phyloP scores from a whole-genome alignment of 352 stramenopile species.

The Globisporangium spinosum region DNA sequence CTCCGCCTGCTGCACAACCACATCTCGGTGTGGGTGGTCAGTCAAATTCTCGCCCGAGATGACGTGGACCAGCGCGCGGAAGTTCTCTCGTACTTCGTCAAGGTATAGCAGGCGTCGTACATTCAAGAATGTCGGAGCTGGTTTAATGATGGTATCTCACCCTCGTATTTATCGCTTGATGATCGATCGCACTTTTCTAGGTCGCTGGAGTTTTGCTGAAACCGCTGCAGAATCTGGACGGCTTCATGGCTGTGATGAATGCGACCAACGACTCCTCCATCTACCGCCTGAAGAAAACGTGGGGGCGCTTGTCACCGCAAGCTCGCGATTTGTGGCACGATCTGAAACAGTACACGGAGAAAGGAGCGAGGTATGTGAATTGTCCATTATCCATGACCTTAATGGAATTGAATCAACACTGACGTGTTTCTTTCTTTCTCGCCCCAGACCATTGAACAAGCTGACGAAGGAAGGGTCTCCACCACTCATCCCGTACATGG shows the following conservation, averaged over 20 bases:
- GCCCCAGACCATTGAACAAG: conserved; percentile 59
- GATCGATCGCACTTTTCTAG: conserved; percentile 14
- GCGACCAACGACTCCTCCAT: conserved; percentile 85
- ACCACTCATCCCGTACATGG: conserved; percentile 81
- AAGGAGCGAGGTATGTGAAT: conserved; percentile 45
- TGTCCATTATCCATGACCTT: not conserved
- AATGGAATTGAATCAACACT: not conserved
- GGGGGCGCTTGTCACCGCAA: conserved; percentile 62
- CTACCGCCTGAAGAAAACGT: conserved; percentile 86
- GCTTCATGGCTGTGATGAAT: conserved; percentile 90
- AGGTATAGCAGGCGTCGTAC: conserved; percentile 26
- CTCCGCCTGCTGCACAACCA: conserved; percentile 83
- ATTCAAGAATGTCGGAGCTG: not conserved
- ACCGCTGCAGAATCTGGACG: conserved; percentile 83
- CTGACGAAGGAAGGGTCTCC: conserved; percentile 66
- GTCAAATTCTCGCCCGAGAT: conserved; percentile 68
- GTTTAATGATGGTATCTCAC: not conserved
- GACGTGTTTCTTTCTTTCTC: not conserved
- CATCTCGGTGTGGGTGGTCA: conserved; percentile 84
- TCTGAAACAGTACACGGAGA: conserved; percentile 79
- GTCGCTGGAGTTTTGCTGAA: conserved; percentile 71
- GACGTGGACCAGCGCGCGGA: conserved; percentile 80
- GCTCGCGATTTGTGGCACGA: conserved; percentile 80
- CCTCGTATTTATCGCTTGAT: not conserved
- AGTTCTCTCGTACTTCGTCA: conserved; percentile 83